Conservation (phyloP, 495 filamentous ascomycete genomes). For the Neurospora sp. region DNA sequence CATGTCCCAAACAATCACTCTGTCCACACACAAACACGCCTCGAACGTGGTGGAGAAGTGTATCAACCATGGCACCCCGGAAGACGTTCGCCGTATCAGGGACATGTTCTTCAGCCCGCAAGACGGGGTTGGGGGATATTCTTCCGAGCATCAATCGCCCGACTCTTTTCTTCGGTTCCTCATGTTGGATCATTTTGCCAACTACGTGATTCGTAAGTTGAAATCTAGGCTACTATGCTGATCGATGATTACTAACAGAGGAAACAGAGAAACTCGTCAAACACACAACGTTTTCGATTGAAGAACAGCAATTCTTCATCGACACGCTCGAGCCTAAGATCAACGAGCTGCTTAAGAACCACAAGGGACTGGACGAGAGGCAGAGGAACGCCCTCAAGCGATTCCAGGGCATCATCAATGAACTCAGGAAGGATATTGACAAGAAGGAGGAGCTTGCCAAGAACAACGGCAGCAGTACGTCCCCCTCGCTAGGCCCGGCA, state of each 20-base stretch:
- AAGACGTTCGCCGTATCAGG: conserved; percentile 65
- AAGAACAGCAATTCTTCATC: background rate
- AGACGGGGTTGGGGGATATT: conserved; percentile 33
- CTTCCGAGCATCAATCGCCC: conserved; percentile 10
- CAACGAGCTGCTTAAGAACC: background rate
- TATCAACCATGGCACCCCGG: conserved; percentile 59
- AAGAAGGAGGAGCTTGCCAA: conserved; percentile 71
- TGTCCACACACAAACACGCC: conserved; percentile 93
- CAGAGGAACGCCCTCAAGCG: conserved; percentile 42
- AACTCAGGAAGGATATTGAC: conserved; percentile 54
- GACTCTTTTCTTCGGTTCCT: conserved; percentile 59
- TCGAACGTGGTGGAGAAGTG: conserved; percentile 98
- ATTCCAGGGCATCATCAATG: conserved; percentile 52
- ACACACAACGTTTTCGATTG: conserved; percentile 19
- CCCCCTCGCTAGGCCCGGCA: conserved; percentile 9
- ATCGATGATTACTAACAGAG: conserved; percentile 22
- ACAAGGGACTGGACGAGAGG: background rate
- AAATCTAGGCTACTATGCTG: background rate
- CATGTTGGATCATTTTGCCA: conserved; percentile 88
- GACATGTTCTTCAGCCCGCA: conserved; percentile 48
- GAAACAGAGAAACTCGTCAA: conserved; percentile 16
- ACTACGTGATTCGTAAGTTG: conserved; percentile 92
- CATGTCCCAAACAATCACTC: conserved; percentile 55
- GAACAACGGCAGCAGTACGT: conserved; percentile 44
- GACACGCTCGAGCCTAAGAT: background rate